These are phyloP conservation scores for Colletotrichum tanaceti DNA, from an alignment of 2,329 filamentous ascomycete genomes.

Conservation along the genomic window DNA sequence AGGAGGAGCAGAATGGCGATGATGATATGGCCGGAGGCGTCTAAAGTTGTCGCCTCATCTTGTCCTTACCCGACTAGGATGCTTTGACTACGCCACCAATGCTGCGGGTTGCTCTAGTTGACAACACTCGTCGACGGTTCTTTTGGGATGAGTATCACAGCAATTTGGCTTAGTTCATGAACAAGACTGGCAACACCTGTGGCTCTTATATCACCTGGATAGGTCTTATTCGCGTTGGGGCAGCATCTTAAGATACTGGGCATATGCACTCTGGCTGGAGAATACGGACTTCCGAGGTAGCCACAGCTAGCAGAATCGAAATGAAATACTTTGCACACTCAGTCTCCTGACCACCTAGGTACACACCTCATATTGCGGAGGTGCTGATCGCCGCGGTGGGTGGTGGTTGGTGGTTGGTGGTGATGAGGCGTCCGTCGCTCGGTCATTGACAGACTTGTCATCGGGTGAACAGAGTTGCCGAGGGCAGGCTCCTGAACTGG, in stretches of 20 bases:
- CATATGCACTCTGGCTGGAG: not conserved
- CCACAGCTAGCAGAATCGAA: not conserved
- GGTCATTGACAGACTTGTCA: conserved; percentile 1
- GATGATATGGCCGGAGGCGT: conserved; percentile 46
- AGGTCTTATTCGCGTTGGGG: not conserved
- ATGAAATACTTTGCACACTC: not conserved
- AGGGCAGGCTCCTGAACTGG: conserved; percentile 13
- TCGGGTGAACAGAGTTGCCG: conserved; percentile 21
- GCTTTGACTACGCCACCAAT: not conserved
- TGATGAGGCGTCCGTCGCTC: not conserved
- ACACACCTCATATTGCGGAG: not conserved
- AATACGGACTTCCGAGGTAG: conserved; percentile 1
- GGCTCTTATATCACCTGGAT: not conserved
- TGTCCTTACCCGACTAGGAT: not conserved
- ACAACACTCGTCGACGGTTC: not conserved
- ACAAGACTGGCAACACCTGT: not conserved
- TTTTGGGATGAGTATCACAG: not conserved
- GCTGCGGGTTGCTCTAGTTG: not conserved
- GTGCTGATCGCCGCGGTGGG: not conserved
- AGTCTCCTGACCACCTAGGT: not conserved
- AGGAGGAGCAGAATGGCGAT: conserved; percentile 54
- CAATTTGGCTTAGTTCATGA: not conserved
- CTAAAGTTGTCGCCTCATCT: not conserved
- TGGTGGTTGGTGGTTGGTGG: conserved; percentile 4
- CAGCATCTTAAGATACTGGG: not conserved